Percentiles rank a stretch among this genome's conserved stretches.
Evolutionary conservation across 73 alveolate species (phyloP).

Genomic region (Uronychia setigera): DNA sequence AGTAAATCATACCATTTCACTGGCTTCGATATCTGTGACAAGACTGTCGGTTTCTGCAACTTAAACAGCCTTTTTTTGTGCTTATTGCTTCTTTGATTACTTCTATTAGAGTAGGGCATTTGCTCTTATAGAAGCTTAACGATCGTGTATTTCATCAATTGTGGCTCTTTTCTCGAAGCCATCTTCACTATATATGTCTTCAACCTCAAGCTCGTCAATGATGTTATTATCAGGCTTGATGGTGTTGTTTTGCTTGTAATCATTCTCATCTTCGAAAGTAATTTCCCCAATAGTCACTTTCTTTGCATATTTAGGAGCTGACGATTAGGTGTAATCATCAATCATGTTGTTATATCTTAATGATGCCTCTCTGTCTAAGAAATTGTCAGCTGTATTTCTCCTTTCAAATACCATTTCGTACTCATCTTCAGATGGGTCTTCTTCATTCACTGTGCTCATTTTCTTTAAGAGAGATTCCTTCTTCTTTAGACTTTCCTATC

Average conservation of each 20-base stretch:
- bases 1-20: not conserved
- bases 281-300: not conserved
- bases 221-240: too few relatives aligned
- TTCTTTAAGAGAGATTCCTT: not conserved
- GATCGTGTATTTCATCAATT: not conserved
- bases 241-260: too few relatives aligned
- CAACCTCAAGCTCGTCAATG: too few relatives aligned
- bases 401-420: not conserved
- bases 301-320: not conserved
- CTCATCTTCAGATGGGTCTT: not conserved
- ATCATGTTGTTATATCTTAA: not conserved
- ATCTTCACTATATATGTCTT: not conserved
- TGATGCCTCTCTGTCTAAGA: not conserved
- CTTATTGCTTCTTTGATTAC: not conserved
- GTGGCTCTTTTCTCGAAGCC: not conserved
- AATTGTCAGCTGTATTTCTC: not conserved
- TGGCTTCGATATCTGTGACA: conserved; percentile 1
- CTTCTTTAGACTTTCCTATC: too few relatives aligned
- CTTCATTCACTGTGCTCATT: not conserved
- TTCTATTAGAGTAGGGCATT: not conserved
- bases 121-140: not conserved
- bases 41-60: not conserved
- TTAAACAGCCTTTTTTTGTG: not conserved
- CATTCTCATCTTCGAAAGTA: not conserved
- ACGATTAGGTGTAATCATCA: not conserved